Conservation (phyloP, 2,329 filamentous ascomycete species). For the Esteya vermicola region DNA sequence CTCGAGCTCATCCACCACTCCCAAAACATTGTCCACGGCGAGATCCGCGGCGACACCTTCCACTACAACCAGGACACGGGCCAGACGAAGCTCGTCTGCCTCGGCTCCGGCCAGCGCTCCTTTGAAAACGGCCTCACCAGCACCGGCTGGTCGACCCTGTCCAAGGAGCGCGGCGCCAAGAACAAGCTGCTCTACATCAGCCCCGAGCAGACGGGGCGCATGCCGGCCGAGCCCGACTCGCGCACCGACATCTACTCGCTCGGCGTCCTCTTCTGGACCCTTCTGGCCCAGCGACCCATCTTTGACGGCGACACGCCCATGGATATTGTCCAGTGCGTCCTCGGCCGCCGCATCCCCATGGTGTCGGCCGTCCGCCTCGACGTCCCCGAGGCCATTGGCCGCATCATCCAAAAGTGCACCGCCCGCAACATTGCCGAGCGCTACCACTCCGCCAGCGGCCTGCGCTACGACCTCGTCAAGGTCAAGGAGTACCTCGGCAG, state of each 20-base stretch:
- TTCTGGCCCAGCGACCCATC: constrained; percentile 65
- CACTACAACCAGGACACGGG: constrained; percentile 63
- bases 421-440: constrained; percentile 76
- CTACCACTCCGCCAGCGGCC: constrained; percentile 77
- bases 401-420: constrained; percentile 84
- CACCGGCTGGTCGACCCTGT: constrained; percentile 73
- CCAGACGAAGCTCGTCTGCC: constrained; percentile 65
- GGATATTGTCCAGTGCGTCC: constrained; percentile 81
- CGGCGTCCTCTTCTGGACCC: constrained; percentile 77
- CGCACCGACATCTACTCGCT: constrained; percentile 90
- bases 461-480: constrained; percentile 65
- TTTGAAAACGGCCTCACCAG: constrained; percentile 84
- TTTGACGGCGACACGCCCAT: constrained; percentile 70
- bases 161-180: constrained; percentile 71
- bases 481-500: constrained; percentile 62
- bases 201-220: constrained; percentile 84
- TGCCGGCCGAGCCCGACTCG: constrained; percentile 82
- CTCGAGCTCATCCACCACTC: constrained; percentile 85
- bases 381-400: constrained; percentile 67
- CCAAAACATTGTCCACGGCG: constrained; percentile 74
- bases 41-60: constrained; percentile 81
- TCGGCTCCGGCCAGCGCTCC: constrained; percentile 72
- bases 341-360: constrained; percentile 63
- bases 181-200: constrained; percentile 86
- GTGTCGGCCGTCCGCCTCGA: constrained; percentile 68